Base-by-base conservation (phyloP, 768 basidiomycete genomes). In the Rhizopogon vesiculosus region DNA sequence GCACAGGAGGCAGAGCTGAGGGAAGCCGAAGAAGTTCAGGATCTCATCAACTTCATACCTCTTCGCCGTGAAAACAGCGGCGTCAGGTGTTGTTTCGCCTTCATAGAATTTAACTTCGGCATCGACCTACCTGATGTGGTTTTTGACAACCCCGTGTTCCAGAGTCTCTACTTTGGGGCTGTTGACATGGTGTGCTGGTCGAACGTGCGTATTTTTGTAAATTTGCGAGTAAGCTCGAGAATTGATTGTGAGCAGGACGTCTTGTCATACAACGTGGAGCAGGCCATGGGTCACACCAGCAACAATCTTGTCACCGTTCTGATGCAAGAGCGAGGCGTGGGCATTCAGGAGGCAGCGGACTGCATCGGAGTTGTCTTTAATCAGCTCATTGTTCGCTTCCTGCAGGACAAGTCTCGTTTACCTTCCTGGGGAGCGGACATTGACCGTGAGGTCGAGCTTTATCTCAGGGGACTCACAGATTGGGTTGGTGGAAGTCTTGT, bases 11-110 rank as follows among this genome's bases (percentile, higher is more conserved):
- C 86, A 1, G 80, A 80, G 58, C 76, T 84, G 38, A 81, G 87
- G 53, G 81, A 85, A 62, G 66, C 68, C 46, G 77, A 77, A 35
- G 67, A 80, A 46, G 76, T 87, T 33, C 80, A 85, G 39, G 75
- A 77, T 64, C 64, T 83, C 44, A 71, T 77, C 5, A 67, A 76
- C 3, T 89, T 80, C 70, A 73, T 81, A 52, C 62, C 70, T 3
- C 78, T 86, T 55, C 84, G 87, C 51, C 80, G 87, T 43, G 83
- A 87, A 62, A 88, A 85, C 69, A 87, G 86, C 66, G 87, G 81
- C 33, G 78, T 86, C 57, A 76, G 80, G n/a, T 73, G 80, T 50
- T 86, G 84, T 72, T 85, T 84, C 62, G 77, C 77, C 39, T 73
- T 87, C 38, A 75, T 83, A 46, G 85, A 86, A 61, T 85, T 80